These are phyloP conservation scores for Phialemonium atrogriseum DNA, from an alignment of 2,329 filamentous ascomycete genomes.

Conservation along the genomic window DNA sequence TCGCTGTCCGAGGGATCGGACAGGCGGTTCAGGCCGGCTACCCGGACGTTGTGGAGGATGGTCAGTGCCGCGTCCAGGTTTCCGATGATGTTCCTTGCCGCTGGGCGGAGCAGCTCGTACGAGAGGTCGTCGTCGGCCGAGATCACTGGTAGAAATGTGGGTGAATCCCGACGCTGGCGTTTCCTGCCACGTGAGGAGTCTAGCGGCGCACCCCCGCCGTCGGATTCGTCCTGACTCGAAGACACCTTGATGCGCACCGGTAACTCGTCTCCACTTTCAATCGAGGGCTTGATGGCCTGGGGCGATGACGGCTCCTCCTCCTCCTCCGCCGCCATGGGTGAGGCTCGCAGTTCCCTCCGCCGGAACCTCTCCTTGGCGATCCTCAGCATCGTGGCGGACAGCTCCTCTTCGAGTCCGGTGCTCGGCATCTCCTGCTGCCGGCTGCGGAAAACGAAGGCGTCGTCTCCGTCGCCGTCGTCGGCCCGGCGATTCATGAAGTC, in stretches of 20 bases:
- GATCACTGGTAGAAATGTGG: slow-evolving; percentile 40
- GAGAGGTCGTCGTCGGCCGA: slow-evolving; percentile 66
- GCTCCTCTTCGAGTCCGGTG: slow-evolving; percentile 57
- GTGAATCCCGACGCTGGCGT: slow-evolving; percentile 1
- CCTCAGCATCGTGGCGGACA: slow-evolving; percentile 58
- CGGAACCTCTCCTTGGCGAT: slow-evolving; percentile 60
- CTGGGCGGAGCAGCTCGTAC: slow-evolving; percentile 54
- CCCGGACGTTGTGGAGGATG: slow-evolving; percentile 60
- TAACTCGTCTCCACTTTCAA: no score
- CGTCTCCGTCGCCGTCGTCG: slow-evolving; percentile 38
- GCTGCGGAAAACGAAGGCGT: slow-evolving; percentile 46
- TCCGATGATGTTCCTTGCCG: slow-evolving; percentile 60
- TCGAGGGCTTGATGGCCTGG: no score
- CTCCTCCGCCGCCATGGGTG: slow-evolving; percentile 7
- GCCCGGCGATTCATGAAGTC: slow-evolving; percentile 38
- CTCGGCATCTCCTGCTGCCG: slow-evolving; percentile 38
- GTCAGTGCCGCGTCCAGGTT: slow-evolving; percentile 62
- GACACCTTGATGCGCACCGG: no score
- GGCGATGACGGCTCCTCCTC: no score
- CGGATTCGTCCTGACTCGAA: slow-evolving; percentile 6
- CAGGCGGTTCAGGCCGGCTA: slow-evolving; percentile 33
- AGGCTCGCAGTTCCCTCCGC: slow-evolving; percentile 20
- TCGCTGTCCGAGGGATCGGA: slow-evolving; percentile 12
- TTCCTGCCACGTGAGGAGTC: slow-evolving; percentile 7
- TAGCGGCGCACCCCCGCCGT: no score